Evolutionary conservation across 2,329 filamentous ascomycete genomes (phyloP).

Genomic region (Penicillium italicum): DNA sequence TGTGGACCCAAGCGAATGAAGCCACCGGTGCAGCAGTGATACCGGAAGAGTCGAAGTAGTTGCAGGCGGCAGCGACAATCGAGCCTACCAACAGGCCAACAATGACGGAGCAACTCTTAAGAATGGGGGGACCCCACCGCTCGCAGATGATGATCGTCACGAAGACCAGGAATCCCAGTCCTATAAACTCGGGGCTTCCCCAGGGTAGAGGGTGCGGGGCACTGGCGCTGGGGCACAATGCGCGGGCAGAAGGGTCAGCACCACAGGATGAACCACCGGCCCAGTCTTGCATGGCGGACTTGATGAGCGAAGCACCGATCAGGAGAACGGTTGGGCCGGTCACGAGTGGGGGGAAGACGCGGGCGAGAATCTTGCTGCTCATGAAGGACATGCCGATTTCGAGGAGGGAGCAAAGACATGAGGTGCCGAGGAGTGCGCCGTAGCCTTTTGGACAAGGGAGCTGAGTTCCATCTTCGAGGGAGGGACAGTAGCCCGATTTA

Average conservation of each 20-base stretch:
- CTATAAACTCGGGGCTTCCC: slow-evolving; percentile 63
- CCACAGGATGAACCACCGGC: slow-evolving; percentile 58
- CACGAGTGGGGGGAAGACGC: slow-evolving; percentile 65
- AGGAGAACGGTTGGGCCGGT: slow-evolving; percentile 65
- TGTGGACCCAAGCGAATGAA: slow-evolving; percentile 69
- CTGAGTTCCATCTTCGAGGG: slow-evolving; percentile 52
- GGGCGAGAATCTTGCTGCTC: slow-evolving; percentile 56
- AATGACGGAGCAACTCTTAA: slow-evolving; percentile 66
- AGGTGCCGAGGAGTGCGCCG: slow-evolving; percentile 61
- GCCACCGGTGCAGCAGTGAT: slow-evolving; percentile 60
- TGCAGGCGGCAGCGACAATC: slow-evolving; percentile 62
- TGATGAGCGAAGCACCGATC: slow-evolving; percentile 63
- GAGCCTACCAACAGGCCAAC: slow-evolving; percentile 63
- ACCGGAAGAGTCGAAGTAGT: slow-evolving; percentile 59
- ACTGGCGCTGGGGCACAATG: slow-evolving; percentile 55
- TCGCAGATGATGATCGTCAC: slow-evolving; percentile 65
- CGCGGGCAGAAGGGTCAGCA: slow-evolving; percentile 46
- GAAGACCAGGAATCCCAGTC: slow-evolving; percentile 65
- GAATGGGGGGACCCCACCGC: slow-evolving; percentile 66
- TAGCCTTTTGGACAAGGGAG: slow-evolving; percentile 65
- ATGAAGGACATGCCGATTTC: slow-evolving; percentile 65
- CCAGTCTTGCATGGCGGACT: slow-evolving; percentile 64
- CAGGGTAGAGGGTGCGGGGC: slow-evolving; percentile 61
- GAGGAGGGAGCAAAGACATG: slow-evolving; percentile 47
- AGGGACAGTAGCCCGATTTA: slow-evolving; percentile 59